Percentiles rank a stretch among this genome's conserved stretches.
Evolutionary conservation across 805 yeast species (phyloP).

Genomic region (Ogataea angusta): DNA sequence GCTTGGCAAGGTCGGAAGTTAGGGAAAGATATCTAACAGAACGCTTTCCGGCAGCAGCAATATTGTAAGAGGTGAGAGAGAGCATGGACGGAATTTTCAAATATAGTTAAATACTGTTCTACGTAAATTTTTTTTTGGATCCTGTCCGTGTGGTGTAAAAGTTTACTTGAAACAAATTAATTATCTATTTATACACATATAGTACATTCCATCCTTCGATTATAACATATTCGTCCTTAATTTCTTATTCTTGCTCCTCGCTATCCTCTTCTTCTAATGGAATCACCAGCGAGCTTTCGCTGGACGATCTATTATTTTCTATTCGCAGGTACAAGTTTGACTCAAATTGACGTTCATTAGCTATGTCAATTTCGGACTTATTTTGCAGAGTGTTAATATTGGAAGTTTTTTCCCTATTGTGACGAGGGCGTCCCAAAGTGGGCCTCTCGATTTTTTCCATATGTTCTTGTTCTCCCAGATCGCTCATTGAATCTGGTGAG

Average conservation of each 20-base stretch:
- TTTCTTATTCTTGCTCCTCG: no score
- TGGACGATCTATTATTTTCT: conserved; percentile 5
- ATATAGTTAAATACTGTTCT: neutral
- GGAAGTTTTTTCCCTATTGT: neutral
- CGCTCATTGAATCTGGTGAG: neutral
- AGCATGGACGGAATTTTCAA: neutral
- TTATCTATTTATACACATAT: neutral
- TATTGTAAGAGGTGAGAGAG: no score
- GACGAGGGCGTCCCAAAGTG: neutral
- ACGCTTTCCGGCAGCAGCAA: no score
- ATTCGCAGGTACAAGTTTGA: conserved; percentile 16
- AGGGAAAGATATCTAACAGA: conserved; percentile 23
- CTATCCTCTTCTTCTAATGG: conserved; percentile 19
- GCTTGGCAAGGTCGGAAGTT: conserved; percentile 35
- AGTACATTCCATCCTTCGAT: neutral
- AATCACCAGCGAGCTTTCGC: conserved; percentile 13
- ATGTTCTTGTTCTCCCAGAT: conserved; percentile 9
- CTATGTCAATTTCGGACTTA: conserved; percentile 12
- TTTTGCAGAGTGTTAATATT: neutral
- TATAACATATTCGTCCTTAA: no score
- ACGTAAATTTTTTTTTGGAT: neutral
- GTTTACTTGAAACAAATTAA: no score
- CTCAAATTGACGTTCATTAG: conserved; percentile 14
- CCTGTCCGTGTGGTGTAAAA: no score
- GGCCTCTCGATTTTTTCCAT: conserved; percentile 7